Conservation (phyloP, 176 grass and related monocot genomes). For the Echinochloa phyllopogon region DNA sequence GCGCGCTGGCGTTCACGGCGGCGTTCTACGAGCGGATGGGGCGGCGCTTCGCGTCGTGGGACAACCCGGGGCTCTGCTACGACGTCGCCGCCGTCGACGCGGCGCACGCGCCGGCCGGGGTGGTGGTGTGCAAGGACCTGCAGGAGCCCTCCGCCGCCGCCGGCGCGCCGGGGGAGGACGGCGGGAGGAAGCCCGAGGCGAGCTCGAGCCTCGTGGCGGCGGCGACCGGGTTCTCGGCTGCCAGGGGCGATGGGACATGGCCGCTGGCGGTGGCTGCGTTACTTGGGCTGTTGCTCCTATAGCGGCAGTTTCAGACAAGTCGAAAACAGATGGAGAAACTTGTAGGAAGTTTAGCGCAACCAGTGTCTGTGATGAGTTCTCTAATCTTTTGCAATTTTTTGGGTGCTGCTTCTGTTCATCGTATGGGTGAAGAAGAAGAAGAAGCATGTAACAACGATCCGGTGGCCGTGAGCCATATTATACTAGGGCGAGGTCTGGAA, state of each 20-base stretch:
- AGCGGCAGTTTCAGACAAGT: neutral
- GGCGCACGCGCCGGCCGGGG: constrained; percentile 39
- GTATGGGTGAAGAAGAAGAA: neutral
- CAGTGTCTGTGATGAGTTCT: constrained; percentile 18
- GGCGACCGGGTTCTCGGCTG: constrained; percentile 35
- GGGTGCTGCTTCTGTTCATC: constrained; percentile 4
- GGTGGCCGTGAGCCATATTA: constrained; percentile 14
- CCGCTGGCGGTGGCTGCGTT: constrained; percentile 24
- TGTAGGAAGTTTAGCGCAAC: neutral
- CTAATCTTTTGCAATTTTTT: constrained; percentile 39
- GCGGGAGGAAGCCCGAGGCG: constrained; percentile 46
- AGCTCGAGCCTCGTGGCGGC: constrained; percentile 55
- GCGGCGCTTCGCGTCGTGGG: constrained; percentile 88
- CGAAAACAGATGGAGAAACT: neutral
- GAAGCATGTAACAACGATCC: neutral
- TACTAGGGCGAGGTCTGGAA: constrained; percentile 1
- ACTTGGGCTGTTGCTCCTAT: constrained; percentile 47
- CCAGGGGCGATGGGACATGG: constrained; percentile 33
- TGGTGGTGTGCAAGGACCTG: constrained; percentile 58
- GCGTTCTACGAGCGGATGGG: constrained; percentile 82
- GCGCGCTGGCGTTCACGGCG: constrained; percentile 61
- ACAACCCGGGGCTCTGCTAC: constrained; percentile 83
- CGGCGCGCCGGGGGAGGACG: neutral
- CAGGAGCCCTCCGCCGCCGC: constrained; percentile 15
- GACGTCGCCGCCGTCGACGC: constrained; percentile 13